A percentile compares a stretch with the other conserved stretches of the same genome.
These are phyloP conservation scores for Globisporangium heterothallicum DNA, from an alignment of 352 stramenopile genomes.

Conservation along the genomic window DNA sequence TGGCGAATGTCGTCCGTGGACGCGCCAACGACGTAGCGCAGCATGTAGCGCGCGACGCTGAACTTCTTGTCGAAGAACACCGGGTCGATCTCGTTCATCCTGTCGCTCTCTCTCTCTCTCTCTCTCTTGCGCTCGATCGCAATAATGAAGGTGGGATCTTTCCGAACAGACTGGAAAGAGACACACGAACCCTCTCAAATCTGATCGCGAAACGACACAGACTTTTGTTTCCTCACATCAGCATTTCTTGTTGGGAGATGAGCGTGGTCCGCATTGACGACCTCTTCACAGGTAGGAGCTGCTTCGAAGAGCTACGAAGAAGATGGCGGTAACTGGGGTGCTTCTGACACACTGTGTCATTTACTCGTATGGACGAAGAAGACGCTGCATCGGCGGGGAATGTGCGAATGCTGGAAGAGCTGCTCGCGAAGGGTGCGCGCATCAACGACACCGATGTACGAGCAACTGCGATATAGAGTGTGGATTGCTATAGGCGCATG, in stretches of 20 bases:
- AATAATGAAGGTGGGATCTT: background rate
- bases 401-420: conserved; percentile 20
- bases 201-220: conserved; percentile 16
- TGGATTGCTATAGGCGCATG: no score
- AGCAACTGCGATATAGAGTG: background rate
- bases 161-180: background rate
- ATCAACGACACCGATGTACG: conserved; percentile 57
- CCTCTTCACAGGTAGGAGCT: conserved; percentile 45
- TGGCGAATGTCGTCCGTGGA: conserved; percentile 60
- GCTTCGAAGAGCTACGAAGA: background rate
- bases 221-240: background rate
- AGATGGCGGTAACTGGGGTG: background rate
- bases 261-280: conserved; percentile 56
- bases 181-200: conserved; percentile 8
- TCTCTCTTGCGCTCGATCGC: background rate
- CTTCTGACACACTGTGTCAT: no score
- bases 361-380: conserved; percentile 6
- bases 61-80: conserved; percentile 86
- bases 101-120: background rate
- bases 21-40: conserved; percentile 65
- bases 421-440: conserved; percentile 38
- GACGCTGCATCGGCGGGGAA: conserved; percentile 40
- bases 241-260: conserved; percentile 18
- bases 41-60: conserved; percentile 69
- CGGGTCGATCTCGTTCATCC: conserved; percentile 65